phyloP scores from a whole-genome alignment of 148 eudicot species.

The Persicaria maculosa region DNA sequence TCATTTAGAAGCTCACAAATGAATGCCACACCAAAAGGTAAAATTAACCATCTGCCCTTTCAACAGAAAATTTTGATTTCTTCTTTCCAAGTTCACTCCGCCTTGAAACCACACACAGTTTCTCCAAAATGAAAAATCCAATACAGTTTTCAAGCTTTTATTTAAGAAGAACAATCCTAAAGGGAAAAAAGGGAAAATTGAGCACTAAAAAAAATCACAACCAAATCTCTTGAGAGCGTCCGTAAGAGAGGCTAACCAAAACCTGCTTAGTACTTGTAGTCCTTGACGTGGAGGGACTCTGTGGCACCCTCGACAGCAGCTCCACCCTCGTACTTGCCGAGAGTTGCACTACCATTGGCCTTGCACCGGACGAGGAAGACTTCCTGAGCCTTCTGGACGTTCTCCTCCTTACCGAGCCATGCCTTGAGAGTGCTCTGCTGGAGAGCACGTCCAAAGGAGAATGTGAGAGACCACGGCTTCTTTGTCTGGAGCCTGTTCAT shows the following conservation, averaged over 20 bases:
- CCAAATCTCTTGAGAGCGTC: not conserved
- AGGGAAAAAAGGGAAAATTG: not conserved
- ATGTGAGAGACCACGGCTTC: slow-evolving; percentile 89
- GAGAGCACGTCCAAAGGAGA: slow-evolving; percentile 94
- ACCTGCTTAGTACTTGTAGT: slow-evolving; percentile 68
- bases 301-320: slow-evolving; percentile 66
- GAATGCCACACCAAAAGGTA: not conserved
- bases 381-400: slow-evolving; percentile 61
- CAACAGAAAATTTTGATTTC: not conserved
- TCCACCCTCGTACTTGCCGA: slow-evolving; percentile 72
- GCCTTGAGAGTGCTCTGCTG: slow-evolving; percentile 94
- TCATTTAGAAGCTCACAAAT: too few relatives aligned
- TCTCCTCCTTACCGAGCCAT: slow-evolving; percentile 77
- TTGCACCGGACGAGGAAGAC: slow-evolving; percentile 66
- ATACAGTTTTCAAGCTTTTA: not conserved
- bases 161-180: not conserved
- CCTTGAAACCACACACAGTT: not conserved
- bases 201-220: not conserved
- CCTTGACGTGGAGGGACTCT: slow-evolving; percentile 91
- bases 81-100: not conserved
- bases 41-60: not conserved
- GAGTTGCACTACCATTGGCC: slow-evolving; percentile 92
- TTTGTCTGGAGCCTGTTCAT: slow-evolving; percentile 72
- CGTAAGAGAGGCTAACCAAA: slow-evolving; percentile 3
- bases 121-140: not conserved